A percentile compares a stretch with the other conserved stretches of the same genome.
Conservation (phyloP, 331 rosid genomes). For the Erythrophleum ivorense region DNA sequence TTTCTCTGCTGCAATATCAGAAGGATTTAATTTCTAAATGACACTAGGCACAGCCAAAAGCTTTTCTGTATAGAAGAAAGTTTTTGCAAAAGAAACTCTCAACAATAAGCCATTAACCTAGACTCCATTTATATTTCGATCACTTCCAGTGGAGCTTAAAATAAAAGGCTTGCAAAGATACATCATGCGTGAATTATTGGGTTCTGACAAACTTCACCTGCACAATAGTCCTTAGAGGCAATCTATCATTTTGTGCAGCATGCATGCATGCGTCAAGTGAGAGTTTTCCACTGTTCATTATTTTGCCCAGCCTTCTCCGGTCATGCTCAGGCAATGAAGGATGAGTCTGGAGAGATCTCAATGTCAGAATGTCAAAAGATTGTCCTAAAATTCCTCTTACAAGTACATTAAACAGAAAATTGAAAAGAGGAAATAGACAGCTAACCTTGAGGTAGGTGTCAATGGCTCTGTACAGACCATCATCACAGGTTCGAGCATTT, state of each 20-base stretch:
- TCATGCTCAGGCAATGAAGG: slow-evolving; percentile 76
- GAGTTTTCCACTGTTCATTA: slow-evolving; percentile 85
- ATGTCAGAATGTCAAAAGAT: slow-evolving; percentile 37
- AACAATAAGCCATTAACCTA: neutral
- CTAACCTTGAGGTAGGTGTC: slow-evolving; percentile 88
- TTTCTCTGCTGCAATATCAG: slow-evolving; percentile 26
- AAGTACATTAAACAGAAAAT: slow-evolving; percentile 24
- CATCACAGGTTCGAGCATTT: slow-evolving; percentile 73
- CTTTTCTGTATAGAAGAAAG: slow-evolving; percentile 8
- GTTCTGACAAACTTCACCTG: slow-evolving; percentile 63
- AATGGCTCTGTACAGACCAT: slow-evolving; percentile 90
- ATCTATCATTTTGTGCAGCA: slow-evolving; percentile 92
- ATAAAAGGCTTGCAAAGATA: neutral
- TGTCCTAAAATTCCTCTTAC: slow-evolving; percentile 23
- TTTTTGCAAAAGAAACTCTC: neutral
- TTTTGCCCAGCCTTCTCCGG: slow-evolving; percentile 81
- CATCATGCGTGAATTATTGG: slow-evolving; percentile 26
- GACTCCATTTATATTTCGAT: neutral
- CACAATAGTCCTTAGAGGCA: slow-evolving; percentile 82
- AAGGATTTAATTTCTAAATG: slow-evolving; percentile 19
- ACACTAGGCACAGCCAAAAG: neutral
- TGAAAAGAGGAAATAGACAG: slow-evolving; percentile 30
- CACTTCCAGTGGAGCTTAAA: slow-evolving; percentile 23
- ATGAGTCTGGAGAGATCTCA: slow-evolving; percentile 65
- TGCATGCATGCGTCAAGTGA: slow-evolving; percentile 91